A percentile compares a stretch with the other conserved stretches of the same genome.
These are phyloP conservation scores for Auxenochlorella pyrenoidosa DNA, from an alignment of 139 green algal species.

Conservation along the genomic window DNA sequence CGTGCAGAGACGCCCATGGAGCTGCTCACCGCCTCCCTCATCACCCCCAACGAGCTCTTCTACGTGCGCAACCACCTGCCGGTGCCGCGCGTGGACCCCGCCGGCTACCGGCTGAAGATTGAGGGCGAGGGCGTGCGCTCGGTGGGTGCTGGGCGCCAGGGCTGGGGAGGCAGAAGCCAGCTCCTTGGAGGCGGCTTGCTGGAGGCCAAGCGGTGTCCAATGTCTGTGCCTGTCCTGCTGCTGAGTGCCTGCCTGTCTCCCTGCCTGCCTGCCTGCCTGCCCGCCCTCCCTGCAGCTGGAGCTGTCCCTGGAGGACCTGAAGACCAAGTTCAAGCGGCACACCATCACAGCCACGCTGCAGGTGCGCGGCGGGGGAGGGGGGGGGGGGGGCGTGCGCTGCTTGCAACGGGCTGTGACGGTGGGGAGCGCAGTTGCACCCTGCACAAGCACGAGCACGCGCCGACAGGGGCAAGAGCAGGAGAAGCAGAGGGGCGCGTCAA, in stretches of 20 bases:
- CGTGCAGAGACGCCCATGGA: constrained; percentile 74
- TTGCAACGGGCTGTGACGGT: no score
- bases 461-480: no score
- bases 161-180: no score
- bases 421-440: no score
- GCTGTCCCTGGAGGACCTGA: constrained; percentile 78
- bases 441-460: no score
- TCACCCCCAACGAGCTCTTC: constrained; percentile 86
- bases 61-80: constrained; percentile 91
- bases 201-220: no score
- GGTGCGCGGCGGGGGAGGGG: no score
- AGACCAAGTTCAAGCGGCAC: constrained; percentile 79
- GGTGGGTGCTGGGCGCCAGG: no score
- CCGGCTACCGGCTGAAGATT: constrained; percentile 51
- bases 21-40: constrained; percentile 61
- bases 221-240: no score
- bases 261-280: background rate
- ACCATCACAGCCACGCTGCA: constrained; percentile 74
- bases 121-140: constrained; percentile 70
- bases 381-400: background rate
- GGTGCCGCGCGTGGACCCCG: constrained; percentile 69
- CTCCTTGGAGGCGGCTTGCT: no score
- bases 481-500: no score
- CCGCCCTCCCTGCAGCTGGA: constrained; percentile 29
- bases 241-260: background rate